Conservation (phyloP, 768 basidiomycete species). For the Crepidotus variabilis region DNA sequence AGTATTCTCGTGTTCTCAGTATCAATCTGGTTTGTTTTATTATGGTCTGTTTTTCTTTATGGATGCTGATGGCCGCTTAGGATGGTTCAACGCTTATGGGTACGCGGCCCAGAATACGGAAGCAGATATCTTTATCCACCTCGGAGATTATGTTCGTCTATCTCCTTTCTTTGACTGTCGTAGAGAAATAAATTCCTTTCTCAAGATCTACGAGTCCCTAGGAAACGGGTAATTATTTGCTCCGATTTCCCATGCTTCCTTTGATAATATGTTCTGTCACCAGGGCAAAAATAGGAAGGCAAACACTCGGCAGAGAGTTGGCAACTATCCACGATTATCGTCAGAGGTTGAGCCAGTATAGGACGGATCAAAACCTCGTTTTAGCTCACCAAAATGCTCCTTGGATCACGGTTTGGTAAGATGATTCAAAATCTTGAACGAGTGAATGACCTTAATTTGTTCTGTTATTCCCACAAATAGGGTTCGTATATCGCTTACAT, state of each 20-base stretch:
- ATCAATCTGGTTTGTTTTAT: constrained; percentile 36
- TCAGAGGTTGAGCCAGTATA: constrained; percentile 46
- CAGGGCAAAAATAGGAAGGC: constrained; percentile 46
- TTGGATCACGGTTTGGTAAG: constrained; percentile 56
- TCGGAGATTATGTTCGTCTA: constrained; percentile 53
- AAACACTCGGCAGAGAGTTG: constrained; percentile 49
- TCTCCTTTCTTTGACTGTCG: neutral
- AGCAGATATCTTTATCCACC: constrained; percentile 51
- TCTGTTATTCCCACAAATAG: neutral
- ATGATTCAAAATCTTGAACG: neutral
- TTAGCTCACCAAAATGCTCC: constrained; percentile 45
- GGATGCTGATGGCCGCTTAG: constrained; percentile 20
- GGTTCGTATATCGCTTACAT: neutral
- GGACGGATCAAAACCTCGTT: constrained; percentile 46
- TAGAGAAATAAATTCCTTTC: neutral
- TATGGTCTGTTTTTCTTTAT: neutral
- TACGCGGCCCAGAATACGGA: constrained; percentile 48
- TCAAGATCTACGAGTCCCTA: constrained; percentile 46
- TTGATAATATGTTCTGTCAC: neutral
- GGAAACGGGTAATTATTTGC: constrained; percentile 26
- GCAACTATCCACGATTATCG: constrained; percentile 55
- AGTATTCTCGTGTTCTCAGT: constrained; percentile 57
- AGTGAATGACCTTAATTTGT: neutral
- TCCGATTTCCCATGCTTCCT: neutral
- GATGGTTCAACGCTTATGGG: constrained; percentile 62